Percentiles rank a stretch among this genome's conserved stretches.
Conservation (phyloP, 2,329 filamentous ascomycete genomes). For the Lecanicillium sp. region DNA sequence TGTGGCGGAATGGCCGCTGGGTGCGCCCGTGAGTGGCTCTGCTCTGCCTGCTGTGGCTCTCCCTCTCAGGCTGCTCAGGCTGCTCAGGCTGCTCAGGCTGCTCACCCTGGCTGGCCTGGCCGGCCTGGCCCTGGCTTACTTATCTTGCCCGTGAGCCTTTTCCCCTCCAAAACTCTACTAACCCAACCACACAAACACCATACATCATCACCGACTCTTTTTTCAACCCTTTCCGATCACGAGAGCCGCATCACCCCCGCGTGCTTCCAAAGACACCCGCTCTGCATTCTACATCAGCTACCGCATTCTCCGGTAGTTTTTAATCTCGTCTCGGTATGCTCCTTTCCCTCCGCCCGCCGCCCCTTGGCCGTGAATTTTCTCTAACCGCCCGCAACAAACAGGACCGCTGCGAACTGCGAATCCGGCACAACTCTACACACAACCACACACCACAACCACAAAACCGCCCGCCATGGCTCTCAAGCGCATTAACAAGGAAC, state of each 20-base stretch:
- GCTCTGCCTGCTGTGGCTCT: too few species aligned
- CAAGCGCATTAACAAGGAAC: conserved; percentile 93
- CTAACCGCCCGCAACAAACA: conserved; percentile 11
- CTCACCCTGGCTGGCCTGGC: too few species aligned
- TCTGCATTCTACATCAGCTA: background rate
- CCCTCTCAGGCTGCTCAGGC: too few species aligned
- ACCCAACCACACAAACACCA: conserved; percentile 10
- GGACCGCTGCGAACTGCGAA: conserved; percentile 1
- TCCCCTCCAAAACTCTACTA: conserved; percentile 5
- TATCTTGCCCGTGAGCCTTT: background rate
- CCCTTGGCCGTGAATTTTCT: too few species aligned
- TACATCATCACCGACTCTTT: conserved; percentile 4
- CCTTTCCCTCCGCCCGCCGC: background rate
- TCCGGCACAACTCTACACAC: conserved; percentile 1
- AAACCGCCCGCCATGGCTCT: conserved; percentile 62
- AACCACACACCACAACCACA: conserved; percentile 15
- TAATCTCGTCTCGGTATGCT: conserved; percentile 9
- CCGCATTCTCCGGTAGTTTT: too few species aligned
- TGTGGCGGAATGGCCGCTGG: too few species aligned
- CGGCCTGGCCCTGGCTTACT: background rate
- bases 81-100: conserved; percentile 5
- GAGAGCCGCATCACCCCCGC: background rate
- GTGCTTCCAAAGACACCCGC: background rate
- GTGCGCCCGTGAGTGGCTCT: too few species aligned
- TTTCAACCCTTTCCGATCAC: conserved; percentile 4